Percentiles rank a stretch among this genome's conserved stretches.
phyloP scores from a whole-genome alignment of 108 stramenopile genomes.

The Nannochloropsis gaditana region DNA sequence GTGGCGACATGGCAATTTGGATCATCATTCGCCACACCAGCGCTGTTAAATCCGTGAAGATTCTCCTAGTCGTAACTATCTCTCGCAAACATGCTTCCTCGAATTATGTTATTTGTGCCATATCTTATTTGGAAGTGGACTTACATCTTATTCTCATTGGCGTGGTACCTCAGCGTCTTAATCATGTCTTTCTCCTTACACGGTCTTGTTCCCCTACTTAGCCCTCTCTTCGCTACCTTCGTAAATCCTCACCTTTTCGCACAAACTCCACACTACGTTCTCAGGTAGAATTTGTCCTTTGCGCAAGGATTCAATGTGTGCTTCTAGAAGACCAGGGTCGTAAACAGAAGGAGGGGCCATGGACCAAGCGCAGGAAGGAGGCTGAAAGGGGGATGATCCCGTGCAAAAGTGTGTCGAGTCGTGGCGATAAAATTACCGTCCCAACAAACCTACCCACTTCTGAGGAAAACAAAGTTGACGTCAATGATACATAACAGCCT shows the following conservation, averaged over 20 bases:
- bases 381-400: too few species aligned
- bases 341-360: slow-evolving; percentile 10
- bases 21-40: neutral
- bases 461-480: too few species aligned
- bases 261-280: slow-evolving; percentile 20
- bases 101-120: too few species aligned
- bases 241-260: neutral
- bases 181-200: neutral
- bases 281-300: neutral
- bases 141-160: too few species aligned
- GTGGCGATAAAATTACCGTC: too few species aligned
- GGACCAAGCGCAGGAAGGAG: neutral
- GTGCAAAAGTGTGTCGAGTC: too few species aligned
- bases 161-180: too few species aligned
- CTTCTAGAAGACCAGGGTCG: neutral
- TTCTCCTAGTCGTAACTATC: too few species aligned
- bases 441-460: too few species aligned
- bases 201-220: neutral
- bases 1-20: neutral
- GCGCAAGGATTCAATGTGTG: neutral
- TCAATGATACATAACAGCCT: neutral
- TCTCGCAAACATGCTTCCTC: too few species aligned
- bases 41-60: neutral
- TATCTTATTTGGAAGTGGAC: too few species aligned
- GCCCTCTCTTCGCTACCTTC: neutral